Base-by-base conservation (phyloP, 306 rosid species). In the Cicer pinnatifidum region DNA sequence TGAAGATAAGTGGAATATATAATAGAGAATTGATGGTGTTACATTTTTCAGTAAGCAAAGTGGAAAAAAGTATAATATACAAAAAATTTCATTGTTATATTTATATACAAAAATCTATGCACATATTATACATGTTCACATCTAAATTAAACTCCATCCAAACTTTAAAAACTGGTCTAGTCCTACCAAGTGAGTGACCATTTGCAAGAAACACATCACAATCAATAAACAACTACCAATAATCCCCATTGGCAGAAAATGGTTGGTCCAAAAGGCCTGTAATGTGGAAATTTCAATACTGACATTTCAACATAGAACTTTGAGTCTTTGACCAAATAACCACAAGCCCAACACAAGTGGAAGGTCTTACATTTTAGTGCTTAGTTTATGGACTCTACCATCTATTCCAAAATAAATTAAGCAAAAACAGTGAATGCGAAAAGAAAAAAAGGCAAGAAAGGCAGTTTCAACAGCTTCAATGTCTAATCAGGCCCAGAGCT, bases 121-220 rank as follows among this genome's bases (percentile, higher is more conserved):
- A 68, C 35, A n/a, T 68, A 48, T 12, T 53, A 52, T 28, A 41
- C n/a, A 33, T 28, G 67, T 20, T 17, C 10, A 43, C 19, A 62
- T 40, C 40, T 15, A 41, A 33, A 70, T 70, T 62, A 50, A 43
- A 63, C 51, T 51, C 40, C 57, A 51, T 41, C 51, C 47, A 38
- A 19, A 77, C 41, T 66, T 54, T 46, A 15, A 67, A 67, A 54
- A 15, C 48, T 11, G 35, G 47, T 59, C 57, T 41, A 69, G 33
- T 41, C 44, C 48, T 20, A 37, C 37, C 37, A 51, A 70, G n/a
- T 19, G 39, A 23, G 45, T 16, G 63, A 67, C 72, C 67, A 50
- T 12, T 69, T 69, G 64, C 58, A 71, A 51, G 12, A 51, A 75
- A 63, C 64, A 51, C 5, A 17, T 62, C 41, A 48, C 40, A 28